Evolutionary conservation across 1,284 basidiomycete genomes (phyloP), one percentile per base, ranked within the genome.

Genomic region (Moesziomyces antarcticus): DNA sequence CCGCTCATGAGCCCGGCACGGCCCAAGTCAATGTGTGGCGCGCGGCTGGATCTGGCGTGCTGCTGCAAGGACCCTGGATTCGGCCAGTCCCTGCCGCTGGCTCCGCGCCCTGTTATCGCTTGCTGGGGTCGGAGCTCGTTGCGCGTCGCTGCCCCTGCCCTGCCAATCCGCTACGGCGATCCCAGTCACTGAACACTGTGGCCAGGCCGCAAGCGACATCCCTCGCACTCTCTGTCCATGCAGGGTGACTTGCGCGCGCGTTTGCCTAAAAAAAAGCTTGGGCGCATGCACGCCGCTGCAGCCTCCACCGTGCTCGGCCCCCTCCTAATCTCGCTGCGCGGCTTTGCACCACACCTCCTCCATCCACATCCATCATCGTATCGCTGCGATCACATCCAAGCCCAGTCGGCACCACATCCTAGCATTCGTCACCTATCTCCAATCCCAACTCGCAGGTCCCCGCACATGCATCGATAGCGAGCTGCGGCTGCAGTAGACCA

Each of bases 181-280:
- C 35, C 16, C 14, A 35, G 33, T 7, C 7, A 25, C 7, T 25
- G 24, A 6, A 25, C 24, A 25, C 24, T 25, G 24, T 25, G 24
- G 24, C 24, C 37, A 6, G 18, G 11, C 14, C 3, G 18, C 37
- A 14, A 6, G 37, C 37, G 14, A 40, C 30, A 4, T 33, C 13
- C 13, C 40, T 21, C 7, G 16, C 24, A 20, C 45, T 24, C 21
- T 25, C 1, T 20, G 35, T 24, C 42, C 22, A 56, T 54, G 62
- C 56, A 58, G 51, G 44, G 56, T 55, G 56, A 55, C 56, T 55
- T 65, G 42, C 46, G 62, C 62, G 62, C 62, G 62, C 56, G 51
- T 58, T 27, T 18, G 18, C 37, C 22, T 20, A 2, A 41, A 9
- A 24, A 51, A 51, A 50, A 51, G 50, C 41, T 52, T 43, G 50